Evolutionary conservation across 2,329 filamentous ascomycete species (phyloP).

Genomic region (Talaromyces sp.): DNA sequence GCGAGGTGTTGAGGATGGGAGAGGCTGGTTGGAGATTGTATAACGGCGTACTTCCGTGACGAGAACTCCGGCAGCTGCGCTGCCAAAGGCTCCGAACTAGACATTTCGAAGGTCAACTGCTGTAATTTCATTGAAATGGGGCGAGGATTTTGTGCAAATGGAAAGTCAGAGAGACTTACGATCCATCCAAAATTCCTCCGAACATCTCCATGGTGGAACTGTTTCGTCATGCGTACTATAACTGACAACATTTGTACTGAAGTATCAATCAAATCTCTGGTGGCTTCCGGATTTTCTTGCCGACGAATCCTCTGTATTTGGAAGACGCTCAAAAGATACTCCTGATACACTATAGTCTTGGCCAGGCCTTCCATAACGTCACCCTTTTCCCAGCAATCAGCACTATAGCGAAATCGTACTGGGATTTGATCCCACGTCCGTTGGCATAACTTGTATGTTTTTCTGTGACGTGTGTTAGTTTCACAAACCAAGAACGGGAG

Average conservation of each 20-base stretch:
- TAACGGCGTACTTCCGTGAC: conserved; percentile 26
- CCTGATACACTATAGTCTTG: conserved; percentile 24
- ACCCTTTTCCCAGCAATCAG: conserved; percentile 23
- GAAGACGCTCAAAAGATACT: conserved; percentile 26
- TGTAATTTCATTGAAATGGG: neutral
- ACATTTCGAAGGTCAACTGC: neutral
- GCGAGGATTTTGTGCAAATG: neutral
- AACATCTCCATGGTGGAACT: conserved; percentile 18
- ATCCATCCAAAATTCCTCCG: conserved; percentile 24
- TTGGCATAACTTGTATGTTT: conserved; percentile 23
- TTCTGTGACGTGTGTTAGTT: conserved; percentile 7
- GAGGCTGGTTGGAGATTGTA: conserved; percentile 23
- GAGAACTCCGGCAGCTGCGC: conserved; percentile 26
- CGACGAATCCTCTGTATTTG: conserved; percentile 28
- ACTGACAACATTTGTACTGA: conserved; percentile 26
- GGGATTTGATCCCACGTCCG: conserved; percentile 25
- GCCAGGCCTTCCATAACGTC: conserved; percentile 16
- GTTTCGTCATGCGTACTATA: conserved; percentile 25
- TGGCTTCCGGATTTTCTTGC: conserved; percentile 22
- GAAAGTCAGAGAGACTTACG: conserved; percentile 22
- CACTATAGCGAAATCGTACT: conserved; percentile 24
- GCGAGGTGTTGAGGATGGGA: conserved; percentile 24
- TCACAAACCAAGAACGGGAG: neutral
- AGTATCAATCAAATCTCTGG: conserved; percentile 24
- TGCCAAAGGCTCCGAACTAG: conserved; percentile 25